Percentiles rank a stretch among this genome's conserved stretches.
phyloP scores from a whole-genome alignment of 345 rosid genomes.

The Anastatica hierochuntica region DNA sequence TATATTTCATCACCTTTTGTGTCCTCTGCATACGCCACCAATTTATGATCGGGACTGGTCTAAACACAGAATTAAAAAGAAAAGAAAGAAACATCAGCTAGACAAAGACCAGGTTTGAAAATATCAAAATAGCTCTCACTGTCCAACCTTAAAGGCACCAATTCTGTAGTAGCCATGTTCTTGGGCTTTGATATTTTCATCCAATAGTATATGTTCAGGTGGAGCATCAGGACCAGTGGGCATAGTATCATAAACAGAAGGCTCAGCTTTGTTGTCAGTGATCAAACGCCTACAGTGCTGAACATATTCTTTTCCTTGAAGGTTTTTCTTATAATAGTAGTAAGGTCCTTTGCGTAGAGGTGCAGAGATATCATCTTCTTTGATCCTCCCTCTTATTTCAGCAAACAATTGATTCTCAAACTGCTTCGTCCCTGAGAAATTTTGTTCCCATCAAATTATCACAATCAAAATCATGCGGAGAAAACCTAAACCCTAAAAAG shows the following conservation, averaged over 20 bases:
- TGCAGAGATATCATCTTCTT: constrained; percentile 82
- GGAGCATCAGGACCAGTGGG: constrained; percentile 62
- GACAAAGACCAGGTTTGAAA: neutral
- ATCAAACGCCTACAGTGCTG: constrained; percentile 60
- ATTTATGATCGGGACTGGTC: constrained; percentile 67
- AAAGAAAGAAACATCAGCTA: neutral
- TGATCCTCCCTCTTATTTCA: constrained; percentile 70
- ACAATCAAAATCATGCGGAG: too few species aligned
- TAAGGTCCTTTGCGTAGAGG: constrained; percentile 60
- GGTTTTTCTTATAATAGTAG: constrained; percentile 57
- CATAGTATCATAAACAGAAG: constrained; percentile 68
- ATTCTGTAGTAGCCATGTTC: constrained; percentile 46
- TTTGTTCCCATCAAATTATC: too few species aligned
- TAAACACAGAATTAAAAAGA: constrained; percentile 19
- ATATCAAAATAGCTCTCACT: neutral
- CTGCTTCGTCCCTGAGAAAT: constrained; percentile 62
- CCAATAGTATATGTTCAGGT: constrained; percentile 72
- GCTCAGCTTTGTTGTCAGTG: constrained; percentile 28
- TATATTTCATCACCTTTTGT: constrained; percentile 77
- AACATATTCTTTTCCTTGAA: constrained; percentile 83
- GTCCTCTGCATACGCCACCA: constrained; percentile 86
- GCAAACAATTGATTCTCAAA: constrained; percentile 53
- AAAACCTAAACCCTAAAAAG: neutral
- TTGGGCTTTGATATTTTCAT: constrained; percentile 72
- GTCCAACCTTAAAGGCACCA: constrained; percentile 50